These are phyloP conservation scores for Talaromyces sp. DNA, from an alignment of 2,329 filamentous ascomycete genomes.

Conservation along the genomic window DNA sequence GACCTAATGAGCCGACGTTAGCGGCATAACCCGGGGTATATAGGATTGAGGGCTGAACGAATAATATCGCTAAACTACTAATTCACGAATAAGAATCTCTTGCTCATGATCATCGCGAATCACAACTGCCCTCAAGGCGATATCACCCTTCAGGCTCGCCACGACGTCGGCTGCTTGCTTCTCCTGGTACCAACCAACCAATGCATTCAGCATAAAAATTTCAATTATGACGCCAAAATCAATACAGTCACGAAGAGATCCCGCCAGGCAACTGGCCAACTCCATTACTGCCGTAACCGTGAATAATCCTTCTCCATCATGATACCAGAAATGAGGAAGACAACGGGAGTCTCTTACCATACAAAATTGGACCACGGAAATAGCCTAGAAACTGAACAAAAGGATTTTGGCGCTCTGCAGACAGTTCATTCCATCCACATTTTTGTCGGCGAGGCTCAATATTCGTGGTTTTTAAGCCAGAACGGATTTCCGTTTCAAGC, in stretches of 20 bases:
- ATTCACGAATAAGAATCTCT: conserved; percentile 63
- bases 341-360: too few relatives aligned
- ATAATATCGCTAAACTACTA: conserved; percentile 73
- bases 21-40: not conserved
- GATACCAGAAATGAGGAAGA: too few relatives aligned
- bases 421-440: too few relatives aligned
- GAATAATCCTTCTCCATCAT: not conserved
- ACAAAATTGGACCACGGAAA: too few relatives aligned
- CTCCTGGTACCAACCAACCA: conserved; percentile 76
- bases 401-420: too few relatives aligned
- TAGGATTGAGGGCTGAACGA: conserved; percentile 23
- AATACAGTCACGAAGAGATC: conserved; percentile 68
- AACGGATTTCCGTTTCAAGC: too few relatives aligned
- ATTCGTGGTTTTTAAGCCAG: too few relatives aligned
- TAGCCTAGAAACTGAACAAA: too few relatives aligned
- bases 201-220: conserved; percentile 67
- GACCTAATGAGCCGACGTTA: conserved; percentile 38
- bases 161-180: conserved; percentile 75
- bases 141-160: conserved; percentile 69
- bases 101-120: conserved; percentile 61
- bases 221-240: conserved; percentile 73
- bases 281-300: conserved; percentile 54
- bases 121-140: conserved; percentile 65
- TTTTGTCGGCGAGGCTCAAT: too few relatives aligned
- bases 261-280: conserved; percentile 65